Evolutionary conservation across 1,284 basidiomycete species (phyloP), one percentile per base, ranked within the genome.

Genomic region (Puccinia coronata): DNA sequence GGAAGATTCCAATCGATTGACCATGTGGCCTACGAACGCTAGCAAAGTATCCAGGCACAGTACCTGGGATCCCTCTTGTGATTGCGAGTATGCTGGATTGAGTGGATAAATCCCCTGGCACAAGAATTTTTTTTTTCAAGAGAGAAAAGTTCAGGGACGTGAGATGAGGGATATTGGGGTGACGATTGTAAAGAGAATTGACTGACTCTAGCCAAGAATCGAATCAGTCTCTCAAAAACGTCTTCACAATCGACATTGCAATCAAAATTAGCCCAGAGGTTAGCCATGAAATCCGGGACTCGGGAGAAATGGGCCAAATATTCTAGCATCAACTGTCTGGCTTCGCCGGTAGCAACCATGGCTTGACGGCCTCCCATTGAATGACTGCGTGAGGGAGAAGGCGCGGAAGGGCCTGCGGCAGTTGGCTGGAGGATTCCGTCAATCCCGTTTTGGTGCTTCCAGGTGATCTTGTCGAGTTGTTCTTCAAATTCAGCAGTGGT

Each of bases 171-270:
- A 79, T 18, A 14, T 2, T 80, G 63, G 67, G 79, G 43, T 43
- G 55, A 1, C n/a, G 55, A 57, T 25, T 57, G 20, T 57, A 25
- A 65, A 43, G 5, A 31, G 18, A 36, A 67, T 41, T 59, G 77
- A 80, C 86, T 83, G 69, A 84, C 85, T 36, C 87, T 85, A 73
- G 86, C 94, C 82, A 98, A 88, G 87, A 98, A 98, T 28, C 92
- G 92, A 80, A 97, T 88, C n/a, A 98, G 87, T 11, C 93, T 89
- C 86, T 98, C 95, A 84, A 96, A 98, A 82, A 99, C 87, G 86
- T 99, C 96, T 87, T 98, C 96, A 86, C 93, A 96, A 85, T 98
- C 96, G 83, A 93, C 91, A 84, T 98, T 93, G 86, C 95, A 98
- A 86, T 99, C 97, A 86, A 97, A 99, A 86, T 99, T 99, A 82